These are phyloP conservation scores for Urtica urens DNA, from an alignment of 306 rosid genomes.

Conservation along the genomic window DNA sequence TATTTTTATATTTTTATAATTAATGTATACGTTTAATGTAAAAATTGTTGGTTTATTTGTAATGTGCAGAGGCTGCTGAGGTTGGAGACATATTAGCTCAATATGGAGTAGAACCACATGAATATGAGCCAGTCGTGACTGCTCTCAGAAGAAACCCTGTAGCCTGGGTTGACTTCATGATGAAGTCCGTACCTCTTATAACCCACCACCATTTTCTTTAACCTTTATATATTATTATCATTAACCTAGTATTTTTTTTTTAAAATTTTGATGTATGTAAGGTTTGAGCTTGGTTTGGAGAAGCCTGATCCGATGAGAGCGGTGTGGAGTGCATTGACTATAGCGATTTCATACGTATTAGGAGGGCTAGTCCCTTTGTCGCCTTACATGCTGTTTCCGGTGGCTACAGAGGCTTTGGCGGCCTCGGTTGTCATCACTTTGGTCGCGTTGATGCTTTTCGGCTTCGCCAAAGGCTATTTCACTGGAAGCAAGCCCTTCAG, in stretches of 20 bases:
- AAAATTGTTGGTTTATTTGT: too few relatives aligned
- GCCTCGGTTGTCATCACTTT: constrained; percentile 55
- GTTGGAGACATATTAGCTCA: constrained; percentile 35
- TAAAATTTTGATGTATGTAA: background rate
- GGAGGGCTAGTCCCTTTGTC: constrained; percentile 70
- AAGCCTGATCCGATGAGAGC: constrained; percentile 95
- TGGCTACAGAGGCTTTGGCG: constrained; percentile 48
- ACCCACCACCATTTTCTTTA: too few relatives aligned
- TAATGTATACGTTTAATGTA: background rate
- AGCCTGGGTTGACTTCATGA: constrained; percentile 98
- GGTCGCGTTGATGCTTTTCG: constrained; percentile 57
- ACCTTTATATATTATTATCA: background rate
- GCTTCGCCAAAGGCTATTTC: constrained; percentile 74
- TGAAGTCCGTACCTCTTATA: constrained; percentile 76
- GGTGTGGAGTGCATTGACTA: constrained; percentile 67
- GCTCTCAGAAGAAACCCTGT: constrained; percentile 80
- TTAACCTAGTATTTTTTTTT: background rate
- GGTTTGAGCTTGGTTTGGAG: constrained; percentile 86
- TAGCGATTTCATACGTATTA: constrained; percentile 55
- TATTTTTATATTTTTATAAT: background rate
- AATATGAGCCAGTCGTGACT: constrained; percentile 60
- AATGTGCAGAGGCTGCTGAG: constrained; percentile 38
- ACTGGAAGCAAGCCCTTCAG: constrained; percentile 59
- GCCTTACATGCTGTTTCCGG: constrained; percentile 60
- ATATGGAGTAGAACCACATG: constrained; percentile 37